Evolutionary conservation across 306 rosid species (phyloP).

Genomic region (Albizia julibrissin): DNA sequence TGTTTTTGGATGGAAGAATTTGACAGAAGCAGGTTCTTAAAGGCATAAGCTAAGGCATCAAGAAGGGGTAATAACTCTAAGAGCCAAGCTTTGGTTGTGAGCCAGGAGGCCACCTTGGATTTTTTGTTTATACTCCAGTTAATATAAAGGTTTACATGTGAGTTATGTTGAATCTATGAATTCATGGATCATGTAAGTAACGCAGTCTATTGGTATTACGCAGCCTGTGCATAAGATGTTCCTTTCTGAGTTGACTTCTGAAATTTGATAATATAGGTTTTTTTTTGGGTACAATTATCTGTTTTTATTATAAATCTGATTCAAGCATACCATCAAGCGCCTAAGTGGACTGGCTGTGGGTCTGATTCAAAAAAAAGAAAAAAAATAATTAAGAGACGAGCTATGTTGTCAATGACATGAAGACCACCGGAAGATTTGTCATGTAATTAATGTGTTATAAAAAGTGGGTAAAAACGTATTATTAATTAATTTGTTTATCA

Average conservation of each 20-base stretch:
- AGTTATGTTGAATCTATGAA: neutral
- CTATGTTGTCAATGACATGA: neutral
- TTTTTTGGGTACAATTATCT: neutral
- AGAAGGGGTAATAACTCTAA: neutral
- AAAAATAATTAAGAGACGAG: neutral
- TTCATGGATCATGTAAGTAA: neutral
- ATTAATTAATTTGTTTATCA: neutral
- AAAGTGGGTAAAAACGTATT: too few relatives aligned
- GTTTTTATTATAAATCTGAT: neutral
- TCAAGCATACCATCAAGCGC: too few relatives aligned
- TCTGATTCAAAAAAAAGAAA: too few relatives aligned
- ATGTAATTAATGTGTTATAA: too few relatives aligned
- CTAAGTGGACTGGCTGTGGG: too few relatives aligned
- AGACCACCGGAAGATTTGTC: neutral
- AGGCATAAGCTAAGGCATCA: conserved; percentile 16
- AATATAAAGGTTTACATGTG: neutral
- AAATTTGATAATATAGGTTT: neutral
- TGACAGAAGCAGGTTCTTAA: conserved; percentile 10
- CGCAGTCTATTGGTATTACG: neutral
- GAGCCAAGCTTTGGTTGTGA: conserved; percentile 4
- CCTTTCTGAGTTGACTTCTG: neutral
- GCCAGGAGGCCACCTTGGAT: neutral
- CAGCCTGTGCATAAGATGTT: neutral
- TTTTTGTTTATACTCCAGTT: neutral
- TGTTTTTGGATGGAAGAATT: conserved; percentile 29